Evolutionary conservation across 1,284 basidiomycete species (phyloP), one percentile per base, ranked within the genome.

Genomic region (Cutaneotrichosporon dermatis): DNA sequence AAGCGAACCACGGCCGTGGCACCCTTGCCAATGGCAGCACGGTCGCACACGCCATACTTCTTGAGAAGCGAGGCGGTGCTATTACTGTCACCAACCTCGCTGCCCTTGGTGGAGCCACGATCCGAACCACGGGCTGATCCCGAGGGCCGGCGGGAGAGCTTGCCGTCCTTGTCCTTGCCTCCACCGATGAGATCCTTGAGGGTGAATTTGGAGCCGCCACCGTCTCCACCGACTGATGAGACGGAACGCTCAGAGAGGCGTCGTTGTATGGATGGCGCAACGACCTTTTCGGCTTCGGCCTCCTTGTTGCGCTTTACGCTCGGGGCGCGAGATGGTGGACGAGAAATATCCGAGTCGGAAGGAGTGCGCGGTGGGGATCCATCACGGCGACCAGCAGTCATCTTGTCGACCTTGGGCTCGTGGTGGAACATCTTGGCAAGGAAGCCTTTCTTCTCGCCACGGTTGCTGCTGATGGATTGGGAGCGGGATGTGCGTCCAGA

Each of bases 41-140:
- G 92, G 79, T 96, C 92, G 79, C 94, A 98, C 5, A 97, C 88
- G 40, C 95, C 95, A 72, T 99, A 99, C 83, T 98, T 98, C 78
- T 95, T 88, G 55, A 88, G 78, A 63, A 92, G 76, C 7, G 72
- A 75, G 9, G 76, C 76, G 4, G 78, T 79, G 58, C 68, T 72
- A n/a, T 59, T 57, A 54, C 66, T 69, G 57, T 78, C 77, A 12
- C 71, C 71, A 16, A 65, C 68, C 12, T 69, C 73, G 42, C 69
- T 69, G 16, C 75, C 76, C 55, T 69, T 72, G 16, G 70, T 74
- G 3, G 75, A 76, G 2, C 74, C 76, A 41, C 71, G 66, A 50
- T 76, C 74, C 1, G 73, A 75, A 15, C 83, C 82, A 33, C 82
- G 83, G 13, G 82, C 83, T 0, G 75, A 76, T 58, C 85, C 85